Percentiles rank a stretch among this genome's conserved stretches.
These are phyloP conservation scores for Xanthoconium separans DNA, from an alignment of 1,284 basidiomycete genomes.

Conservation along the genomic window DNA sequence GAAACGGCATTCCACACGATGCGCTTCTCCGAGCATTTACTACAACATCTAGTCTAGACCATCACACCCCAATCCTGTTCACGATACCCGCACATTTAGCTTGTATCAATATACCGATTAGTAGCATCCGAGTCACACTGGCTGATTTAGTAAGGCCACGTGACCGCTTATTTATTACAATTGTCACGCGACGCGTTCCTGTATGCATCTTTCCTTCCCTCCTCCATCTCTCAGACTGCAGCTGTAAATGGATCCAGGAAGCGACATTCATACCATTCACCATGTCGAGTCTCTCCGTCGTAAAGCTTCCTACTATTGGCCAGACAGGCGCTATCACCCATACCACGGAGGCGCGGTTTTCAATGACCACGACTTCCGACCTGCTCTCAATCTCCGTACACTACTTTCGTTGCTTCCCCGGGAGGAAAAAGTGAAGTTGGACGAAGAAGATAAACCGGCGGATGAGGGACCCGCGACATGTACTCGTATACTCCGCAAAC, in stretches of 20 bases:
- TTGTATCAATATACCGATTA: slow-evolving; percentile 31
- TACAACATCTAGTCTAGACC: slow-evolving; percentile 30
- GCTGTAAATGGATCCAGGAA: slow-evolving; percentile 10
- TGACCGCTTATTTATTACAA: slow-evolving; percentile 8
- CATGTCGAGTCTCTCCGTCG: slow-evolving; percentile 32
- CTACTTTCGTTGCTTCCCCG: slow-evolving; percentile 22
- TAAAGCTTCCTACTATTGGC: slow-evolving; percentile 30
- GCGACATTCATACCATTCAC: slow-evolving; percentile 17
- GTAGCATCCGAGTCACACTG: not conserved
- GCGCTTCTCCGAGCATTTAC: slow-evolving; percentile 22
- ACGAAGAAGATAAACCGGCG: not conserved
- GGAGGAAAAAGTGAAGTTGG: not conserved
- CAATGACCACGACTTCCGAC: slow-evolving; percentile 22
- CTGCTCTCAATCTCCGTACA: slow-evolving; percentile 29
- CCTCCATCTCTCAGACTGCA: not conserved
- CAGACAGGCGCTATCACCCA: slow-evolving; percentile 5
- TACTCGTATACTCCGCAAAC: slow-evolving; percentile 15
- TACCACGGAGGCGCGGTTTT: not conserved
- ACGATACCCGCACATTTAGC: slow-evolving; percentile 30
- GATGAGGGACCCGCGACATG: not conserved
- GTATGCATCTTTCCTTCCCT: not conserved
- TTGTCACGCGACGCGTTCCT: slow-evolving; percentile 7
- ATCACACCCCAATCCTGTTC: slow-evolving; percentile 19
- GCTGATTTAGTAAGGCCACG: slow-evolving; percentile 11
- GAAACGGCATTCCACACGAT: slow-evolving; percentile 5